Evolutionary conservation across 1,139 yeast genomes (phyloP).

Genomic region (Geotrichum fermentans): DNA sequence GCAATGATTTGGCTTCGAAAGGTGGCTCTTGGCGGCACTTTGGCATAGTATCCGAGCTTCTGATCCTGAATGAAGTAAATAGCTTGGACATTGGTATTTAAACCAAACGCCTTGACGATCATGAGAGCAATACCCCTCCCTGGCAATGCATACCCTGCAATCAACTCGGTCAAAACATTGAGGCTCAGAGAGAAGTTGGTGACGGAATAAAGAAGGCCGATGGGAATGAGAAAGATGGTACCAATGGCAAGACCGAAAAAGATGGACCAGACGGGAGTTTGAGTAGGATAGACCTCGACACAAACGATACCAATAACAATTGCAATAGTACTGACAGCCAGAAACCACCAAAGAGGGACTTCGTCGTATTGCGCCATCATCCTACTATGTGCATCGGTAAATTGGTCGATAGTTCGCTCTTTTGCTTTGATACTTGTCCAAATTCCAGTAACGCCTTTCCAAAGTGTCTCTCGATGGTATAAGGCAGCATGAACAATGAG

Average conservation of each 20-base stretch:
- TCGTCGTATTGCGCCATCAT: conserved; percentile 55
- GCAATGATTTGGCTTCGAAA: conserved; percentile 55
- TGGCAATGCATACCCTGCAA: conserved; percentile 59
- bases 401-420: conserved; percentile 34
- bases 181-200: conserved; percentile 51
- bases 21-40: conserved; percentile 55
- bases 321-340: conserved; percentile 46
- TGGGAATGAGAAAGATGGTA: conserved; percentile 47
- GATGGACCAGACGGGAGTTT: conserved; percentile 49
- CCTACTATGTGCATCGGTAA: conserved; percentile 51
- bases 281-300: conserved; percentile 33
- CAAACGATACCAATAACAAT: conserved; percentile 48
- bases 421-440: conserved; percentile 17
- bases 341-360: conserved; percentile 61
- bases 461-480: conserved; percentile 26
- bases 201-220: conserved; percentile 42
- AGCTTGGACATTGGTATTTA: conserved; percentile 57
- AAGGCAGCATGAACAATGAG: conserved; percentile 44
- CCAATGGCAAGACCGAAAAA: conserved; percentile 54
- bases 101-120: conserved; percentile 55
- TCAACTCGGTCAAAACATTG: conserved; percentile 56
- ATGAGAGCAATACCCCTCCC: conserved; percentile 59
- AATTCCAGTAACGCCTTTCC: conserved; percentile 31
- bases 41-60: conserved; percentile 55
- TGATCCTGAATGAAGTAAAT: conserved; percentile 51